Evolutionary conservation across 225 moss, liverwort and hornwort genomes (phyloP).

Genomic region (Thuidium tamariscinum): DNA sequence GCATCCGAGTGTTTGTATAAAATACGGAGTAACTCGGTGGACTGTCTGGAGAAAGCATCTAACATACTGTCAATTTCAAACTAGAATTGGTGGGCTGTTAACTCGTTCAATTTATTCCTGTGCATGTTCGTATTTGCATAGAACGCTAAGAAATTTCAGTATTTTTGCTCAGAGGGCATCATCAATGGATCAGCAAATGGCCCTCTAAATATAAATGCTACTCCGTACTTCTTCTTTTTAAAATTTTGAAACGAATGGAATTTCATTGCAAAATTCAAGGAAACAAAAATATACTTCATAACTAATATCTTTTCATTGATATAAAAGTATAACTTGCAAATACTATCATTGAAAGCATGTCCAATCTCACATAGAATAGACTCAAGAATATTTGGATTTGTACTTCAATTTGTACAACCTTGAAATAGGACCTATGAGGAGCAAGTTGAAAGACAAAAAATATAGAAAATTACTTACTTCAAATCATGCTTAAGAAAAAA

Average conservation of each 20-base stretch:
- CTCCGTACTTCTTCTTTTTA: too few relatives aligned
- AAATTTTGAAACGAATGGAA: too few relatives aligned
- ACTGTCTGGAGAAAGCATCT: not conserved
- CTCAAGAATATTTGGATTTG: not conserved
- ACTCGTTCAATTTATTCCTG: not conserved
- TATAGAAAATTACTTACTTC: too few relatives aligned
- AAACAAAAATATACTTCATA: too few relatives aligned
- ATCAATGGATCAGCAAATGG: not conserved
- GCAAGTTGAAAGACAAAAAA: not conserved
- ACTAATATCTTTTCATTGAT: not conserved
- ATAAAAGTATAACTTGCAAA: not conserved
- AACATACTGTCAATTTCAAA: not conserved
- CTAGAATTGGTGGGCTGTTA: too few relatives aligned
- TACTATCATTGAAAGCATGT: not conserved
- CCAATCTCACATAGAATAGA: not conserved
- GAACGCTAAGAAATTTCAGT: not conserved
- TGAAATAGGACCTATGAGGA: rapidly evolving
- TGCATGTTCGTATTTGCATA: not conserved
- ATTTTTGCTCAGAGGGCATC: not conserved
- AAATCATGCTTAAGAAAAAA: not conserved
- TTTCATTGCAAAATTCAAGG: too few relatives aligned
- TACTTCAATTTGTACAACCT: rapidly evolving
- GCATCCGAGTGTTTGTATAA: not conserved
- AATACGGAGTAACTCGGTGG: not conserved
- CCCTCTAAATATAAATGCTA: not conserved